Evolutionary conservation across 129 eudicot genomes (phyloP).

Genomic region (Chrysanthemum makinoi): DNA sequence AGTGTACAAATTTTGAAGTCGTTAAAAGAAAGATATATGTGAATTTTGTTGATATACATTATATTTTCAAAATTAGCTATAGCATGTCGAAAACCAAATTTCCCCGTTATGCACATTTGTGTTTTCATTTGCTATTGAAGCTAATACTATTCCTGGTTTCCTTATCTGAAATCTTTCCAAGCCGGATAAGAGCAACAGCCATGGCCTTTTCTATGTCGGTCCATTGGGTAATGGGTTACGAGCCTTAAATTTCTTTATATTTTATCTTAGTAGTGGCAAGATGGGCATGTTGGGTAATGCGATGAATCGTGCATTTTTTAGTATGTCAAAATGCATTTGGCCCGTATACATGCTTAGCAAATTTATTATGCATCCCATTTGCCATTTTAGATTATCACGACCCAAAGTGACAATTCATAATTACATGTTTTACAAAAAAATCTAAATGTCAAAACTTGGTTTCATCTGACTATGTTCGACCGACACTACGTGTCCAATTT

Average conservation of each 20-base stretch:
- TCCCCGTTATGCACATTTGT: slow-evolving; percentile 62
- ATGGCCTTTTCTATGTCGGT: slow-evolving; percentile 96
- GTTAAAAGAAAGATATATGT: too few species aligned
- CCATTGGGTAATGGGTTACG: slow-evolving; percentile 70
- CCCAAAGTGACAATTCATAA: too few species aligned
- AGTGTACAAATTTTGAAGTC: too few species aligned
- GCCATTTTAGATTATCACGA: too few species aligned
- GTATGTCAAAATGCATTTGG: too few species aligned
- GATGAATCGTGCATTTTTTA: too few species aligned
- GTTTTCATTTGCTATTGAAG: slow-evolving; percentile 79
- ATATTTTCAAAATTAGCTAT: neutral
- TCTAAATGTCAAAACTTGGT: too few species aligned
- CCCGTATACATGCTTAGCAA: too few species aligned
- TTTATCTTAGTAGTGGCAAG: neutral
- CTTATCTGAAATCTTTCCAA: slow-evolving; percentile 78
- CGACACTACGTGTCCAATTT: too few species aligned
- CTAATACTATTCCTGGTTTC: slow-evolving; percentile 87
- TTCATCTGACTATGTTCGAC: too few species aligned
- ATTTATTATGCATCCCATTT: too few species aligned
- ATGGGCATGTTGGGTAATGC: neutral
- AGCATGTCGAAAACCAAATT: neutral
- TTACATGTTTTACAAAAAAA: too few species aligned
- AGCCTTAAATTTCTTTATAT: neutral
- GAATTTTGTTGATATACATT: neutral
- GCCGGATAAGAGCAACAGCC: slow-evolving; percentile 90